These are phyloP conservation scores for Claviceps purpurea DNA, from an alignment of 2,329 filamentous ascomycete genomes.

Conservation along the genomic window DNA sequence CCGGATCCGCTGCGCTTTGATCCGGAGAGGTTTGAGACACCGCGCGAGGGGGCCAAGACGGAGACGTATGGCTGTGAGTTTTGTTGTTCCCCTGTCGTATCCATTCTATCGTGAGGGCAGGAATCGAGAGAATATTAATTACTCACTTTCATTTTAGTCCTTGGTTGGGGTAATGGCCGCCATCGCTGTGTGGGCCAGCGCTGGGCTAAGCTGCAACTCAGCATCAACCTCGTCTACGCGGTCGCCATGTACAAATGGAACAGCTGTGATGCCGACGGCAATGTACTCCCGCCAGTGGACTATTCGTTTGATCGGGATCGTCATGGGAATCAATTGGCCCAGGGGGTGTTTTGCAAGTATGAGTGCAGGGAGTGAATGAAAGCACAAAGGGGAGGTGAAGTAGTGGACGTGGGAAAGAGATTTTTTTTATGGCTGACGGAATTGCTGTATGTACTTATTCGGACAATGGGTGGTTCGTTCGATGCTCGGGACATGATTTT, in stretches of 20 bases:
- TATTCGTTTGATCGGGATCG: neutral
- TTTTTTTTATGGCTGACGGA: neutral
- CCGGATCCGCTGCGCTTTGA: slow-evolving; percentile 10
- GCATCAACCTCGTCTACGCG: slow-evolving; percentile 7
- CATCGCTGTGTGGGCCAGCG: slow-evolving; percentile 9
- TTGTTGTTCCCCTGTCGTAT: too few relatives aligned
- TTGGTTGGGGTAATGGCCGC: slow-evolving; percentile 8
- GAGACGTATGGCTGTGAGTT: slow-evolving; percentile 4
- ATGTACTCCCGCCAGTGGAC: neutral
- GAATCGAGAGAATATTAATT: too few relatives aligned
- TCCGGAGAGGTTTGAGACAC: slow-evolving; percentile 9
- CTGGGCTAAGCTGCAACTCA: slow-evolving; percentile 10
- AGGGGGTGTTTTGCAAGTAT: neutral
- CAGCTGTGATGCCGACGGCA: slow-evolving; percentile 2
- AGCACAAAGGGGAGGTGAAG: neutral
- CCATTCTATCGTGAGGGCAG: too few relatives aligned
- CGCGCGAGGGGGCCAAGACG: neutral
- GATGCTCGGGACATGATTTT: too few relatives aligned
- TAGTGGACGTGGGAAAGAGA: neutral
- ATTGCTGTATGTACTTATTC: too few relatives aligned
- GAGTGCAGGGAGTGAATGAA: neutral
- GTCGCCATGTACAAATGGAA: slow-evolving; percentile 7
- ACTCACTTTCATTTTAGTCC: neutral
- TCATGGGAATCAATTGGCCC: neutral
- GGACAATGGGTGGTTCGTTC: too few relatives aligned